Conservation (phyloP, 352 stramenopile genomes). For the Hyaloperonospora arabidopsidis region DNA sequence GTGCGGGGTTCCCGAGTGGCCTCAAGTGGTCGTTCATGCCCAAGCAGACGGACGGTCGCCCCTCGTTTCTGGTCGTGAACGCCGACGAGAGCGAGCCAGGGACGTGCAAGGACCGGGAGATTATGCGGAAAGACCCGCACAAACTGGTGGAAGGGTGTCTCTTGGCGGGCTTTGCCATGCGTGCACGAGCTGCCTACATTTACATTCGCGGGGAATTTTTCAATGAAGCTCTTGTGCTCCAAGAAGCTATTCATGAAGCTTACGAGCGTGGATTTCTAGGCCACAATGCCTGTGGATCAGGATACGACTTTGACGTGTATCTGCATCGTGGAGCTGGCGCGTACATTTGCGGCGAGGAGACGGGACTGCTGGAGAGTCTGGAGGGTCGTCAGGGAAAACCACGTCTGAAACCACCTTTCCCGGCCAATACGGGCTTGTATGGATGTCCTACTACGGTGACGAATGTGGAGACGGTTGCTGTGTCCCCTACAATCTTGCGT, state of each 20-base stretch:
- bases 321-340: slow-evolving; percentile 97
- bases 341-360: slow-evolving; percentile 99
- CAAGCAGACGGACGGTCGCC: slow-evolving; percentile 96
- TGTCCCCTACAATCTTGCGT: slow-evolving; percentile 96
- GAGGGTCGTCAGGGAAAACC: slow-evolving; percentile 97
- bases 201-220: slow-evolving; percentile 99
- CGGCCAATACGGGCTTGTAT: slow-evolving; percentile 97
- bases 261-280: slow-evolving; percentile 95
- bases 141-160: slow-evolving; percentile 99
- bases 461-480: slow-evolving; percentile 98
- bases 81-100: slow-evolving; percentile 98
- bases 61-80: slow-evolving; percentile 99
- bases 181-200: slow-evolving; percentile 97
- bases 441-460: slow-evolving; percentile 99
- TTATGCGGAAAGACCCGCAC: slow-evolving; percentile 99
- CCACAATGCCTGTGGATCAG: slow-evolving; percentile 94
- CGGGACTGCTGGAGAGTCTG: slow-evolving; percentile 95
- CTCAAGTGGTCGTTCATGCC: slow-evolving; percentile 99
- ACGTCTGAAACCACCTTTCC: slow-evolving; percentile 98
- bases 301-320: slow-evolving; percentile 99
- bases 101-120: slow-evolving; percentile 99
- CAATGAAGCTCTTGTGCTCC: slow-evolving; percentile 96
- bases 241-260: slow-evolving; percentile 99
- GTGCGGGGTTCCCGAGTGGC: slow-evolving; percentile 97
- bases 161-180: slow-evolving; percentile 97